Evolutionary conservation across 2,329 filamentous ascomycete species (phyloP), one percentile per base, ranked within the genome.

Genomic region (Rachicladosporium sp.): DNA sequence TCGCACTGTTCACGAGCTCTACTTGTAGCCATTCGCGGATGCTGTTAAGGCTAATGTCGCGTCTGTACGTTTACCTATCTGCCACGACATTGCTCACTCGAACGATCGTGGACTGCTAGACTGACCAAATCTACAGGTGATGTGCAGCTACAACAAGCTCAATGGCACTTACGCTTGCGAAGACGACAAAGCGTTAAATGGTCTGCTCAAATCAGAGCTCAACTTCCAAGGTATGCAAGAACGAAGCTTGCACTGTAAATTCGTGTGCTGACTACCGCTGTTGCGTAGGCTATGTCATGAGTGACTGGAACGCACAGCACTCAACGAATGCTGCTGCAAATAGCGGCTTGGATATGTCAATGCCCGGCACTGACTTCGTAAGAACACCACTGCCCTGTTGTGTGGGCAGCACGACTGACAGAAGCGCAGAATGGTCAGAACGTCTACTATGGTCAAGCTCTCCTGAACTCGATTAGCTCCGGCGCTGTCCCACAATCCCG

Each of bases 191-290:
- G 60, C 78, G 4, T 65, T 80, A 35, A 84, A 82, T 45, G 76
- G 73, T 0, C 66, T 84, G 4, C 61, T 84, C 10, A 85, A 84
- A 49, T 76, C 79, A 31, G 80, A 85, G 58, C 66, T 84, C 32
- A 77, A 76, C 0, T 84, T 84, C 45, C 77, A 82, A 48, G 23
- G 23, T n/a, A n/a, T n/a, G n/a, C n/a, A n/a, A n/a, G n/a, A n/a
- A n/a, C n/a, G n/a, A n/a, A n/a, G n/a, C n/a, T n/a, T n/a, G n/a
- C n/a, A n/a, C n/a, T n/a, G n/a, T n/a, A n/a, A n/a, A n/a, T n/a
- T n/a, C n/a, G n/a, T n/a, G 23, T 27, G 23, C 23, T 27, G 23
- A 27, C 23, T 7, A 27, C 23, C 4, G 23, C 23, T 6, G 8
- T 7, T 7, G 23, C 23, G 23, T 27, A 27, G 80, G 80, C 52